Evolutionary conservation across 768 basidiomycete species (phyloP).

Genomic region (Boletus rubescentipes): DNA sequence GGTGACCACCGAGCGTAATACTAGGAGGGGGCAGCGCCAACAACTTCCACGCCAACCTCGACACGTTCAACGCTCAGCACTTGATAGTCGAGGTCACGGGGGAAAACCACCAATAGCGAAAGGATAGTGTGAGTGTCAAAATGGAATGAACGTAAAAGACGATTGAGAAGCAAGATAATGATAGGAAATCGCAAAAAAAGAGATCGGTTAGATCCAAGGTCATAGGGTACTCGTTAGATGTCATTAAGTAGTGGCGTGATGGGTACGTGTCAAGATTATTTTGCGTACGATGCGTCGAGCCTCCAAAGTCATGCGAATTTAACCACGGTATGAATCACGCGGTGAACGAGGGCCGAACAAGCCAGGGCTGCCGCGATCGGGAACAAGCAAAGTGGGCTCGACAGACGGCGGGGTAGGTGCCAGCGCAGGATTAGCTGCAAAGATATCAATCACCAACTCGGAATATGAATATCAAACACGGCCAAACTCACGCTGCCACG

Average conservation of each 20-base stretch:
- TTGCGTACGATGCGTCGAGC: background rate
- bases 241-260: constrained; percentile 4
- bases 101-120: background rate
- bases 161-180: constrained; percentile 22
- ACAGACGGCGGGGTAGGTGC: constrained; percentile 61
- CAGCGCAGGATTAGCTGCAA: constrained; percentile 55
- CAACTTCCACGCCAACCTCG: background rate
- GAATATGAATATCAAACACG: constrained; percentile 9
- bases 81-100: background rate
- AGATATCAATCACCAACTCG: constrained; percentile 1
- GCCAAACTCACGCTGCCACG: constrained; percentile 61
- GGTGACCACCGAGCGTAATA: background rate
- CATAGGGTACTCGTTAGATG: constrained; percentile 21
- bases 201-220: constrained; percentile 11
- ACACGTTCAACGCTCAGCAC: background rate
- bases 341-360: constrained; percentile 81
- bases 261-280: background rate
- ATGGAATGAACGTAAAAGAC: constrained; percentile 1
- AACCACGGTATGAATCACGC: constrained; percentile 35
- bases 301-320: background rate
- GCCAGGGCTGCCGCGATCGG: constrained; percentile 58
- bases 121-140: background rate
- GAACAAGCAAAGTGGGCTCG: constrained; percentile 60
- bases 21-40: background rate
- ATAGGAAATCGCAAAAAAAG: constrained; percentile 17